Evolutionary conservation across 768 basidiomycete species (phyloP), one percentile per base, ranked within the genome.

Genomic region (Termitomyces sp.): DNA sequence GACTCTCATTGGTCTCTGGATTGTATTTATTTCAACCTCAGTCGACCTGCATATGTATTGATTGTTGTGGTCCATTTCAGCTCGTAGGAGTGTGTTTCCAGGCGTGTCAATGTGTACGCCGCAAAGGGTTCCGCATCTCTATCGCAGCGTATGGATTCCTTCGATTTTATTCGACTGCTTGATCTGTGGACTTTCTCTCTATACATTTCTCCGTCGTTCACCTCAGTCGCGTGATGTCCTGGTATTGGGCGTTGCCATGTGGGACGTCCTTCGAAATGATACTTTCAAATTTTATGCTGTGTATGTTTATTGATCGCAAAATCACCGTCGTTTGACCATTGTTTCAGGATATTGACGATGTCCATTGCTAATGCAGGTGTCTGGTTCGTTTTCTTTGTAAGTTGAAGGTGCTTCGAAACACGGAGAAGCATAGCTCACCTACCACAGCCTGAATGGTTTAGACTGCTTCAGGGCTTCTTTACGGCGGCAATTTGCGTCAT

Each of bases 271-370:
- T 28, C 48, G 68, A n/a, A 55, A 64, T 30, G 70, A 70, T 57
- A 68, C 65, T 35, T 50, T 73, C 28, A 50, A 66, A 26, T 72
- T 69, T 62, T 70, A 68, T 47, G 43, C 62, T 13, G 56, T 73
- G 72, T 72, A 61, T 43, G 70, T 58, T 20, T 28, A 16, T 35
- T 51, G 1, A 20, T 13, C 6, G 14, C 3, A 20, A 14, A 1
- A 14, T n/a, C 18, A 41, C 32, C 9, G 38, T 18, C 32, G 9
- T 4, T 18, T n/a, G 12, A 26, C 35, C n/a, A 26, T 23, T 5
- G 0, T 12, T 41, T n/a, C 43, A 71, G 70, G 38, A 66, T 65
- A 13, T 48, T 66, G 36, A 48, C 61, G 35, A 40, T 63, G 55
- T 66, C 68, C 23, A 56, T 56, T 50, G 57, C 62, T 6, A 70